Evolutionary conservation across 2,329 filamentous ascomycete genomes (phyloP).

Genomic region (Thelonectria rubi): DNA sequence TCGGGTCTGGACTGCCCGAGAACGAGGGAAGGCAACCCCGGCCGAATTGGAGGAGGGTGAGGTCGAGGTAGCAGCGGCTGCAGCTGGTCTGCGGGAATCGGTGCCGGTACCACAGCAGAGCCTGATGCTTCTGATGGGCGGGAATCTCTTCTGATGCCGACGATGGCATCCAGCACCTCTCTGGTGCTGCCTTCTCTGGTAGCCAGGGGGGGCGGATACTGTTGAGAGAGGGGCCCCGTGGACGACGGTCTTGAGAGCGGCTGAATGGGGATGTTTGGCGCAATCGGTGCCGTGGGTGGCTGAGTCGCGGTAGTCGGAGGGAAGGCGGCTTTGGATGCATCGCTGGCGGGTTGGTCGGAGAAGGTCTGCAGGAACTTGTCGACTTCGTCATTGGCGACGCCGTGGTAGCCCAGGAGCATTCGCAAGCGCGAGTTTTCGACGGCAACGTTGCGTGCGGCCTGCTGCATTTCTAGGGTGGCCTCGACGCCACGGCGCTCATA

Average conservation of each 20-base stretch:
- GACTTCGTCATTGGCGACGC: constrained; percentile 51
- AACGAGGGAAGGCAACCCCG: constrained; percentile 37
- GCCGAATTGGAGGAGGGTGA: constrained; percentile 28
- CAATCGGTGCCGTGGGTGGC: constrained; percentile 14
- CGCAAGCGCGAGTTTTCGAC: constrained; percentile 58
- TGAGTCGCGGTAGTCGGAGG: constrained; percentile 28
- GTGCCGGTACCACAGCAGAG: constrained; percentile 18
- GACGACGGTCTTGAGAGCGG: constrained; percentile 35
- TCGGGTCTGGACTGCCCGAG: constrained; percentile 38
- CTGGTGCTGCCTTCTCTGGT: constrained; percentile 37
- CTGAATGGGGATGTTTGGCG: constrained; percentile 35
- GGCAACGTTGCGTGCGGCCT: constrained; percentile 59
- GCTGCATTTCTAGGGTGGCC: constrained; percentile 64
- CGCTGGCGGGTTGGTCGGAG: constrained; percentile 44
- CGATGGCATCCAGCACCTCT: constrained; percentile 41
- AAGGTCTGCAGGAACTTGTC: constrained; percentile 52
- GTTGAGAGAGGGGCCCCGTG: constrained; percentile 27
- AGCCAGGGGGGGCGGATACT: constrained; percentile 24
- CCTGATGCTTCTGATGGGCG: constrained; percentile 22
- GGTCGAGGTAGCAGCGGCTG: constrained; percentile 35
- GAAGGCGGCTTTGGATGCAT: constrained; percentile 41
- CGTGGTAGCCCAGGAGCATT: constrained; percentile 52
- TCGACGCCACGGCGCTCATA: constrained; percentile 59
- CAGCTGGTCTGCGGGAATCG: constrained; percentile 33
- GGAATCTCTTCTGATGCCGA: constrained; percentile 40